Conservation (phyloP, 306 rosid genomes). For the Trichosanthes cucumerina region DNA sequence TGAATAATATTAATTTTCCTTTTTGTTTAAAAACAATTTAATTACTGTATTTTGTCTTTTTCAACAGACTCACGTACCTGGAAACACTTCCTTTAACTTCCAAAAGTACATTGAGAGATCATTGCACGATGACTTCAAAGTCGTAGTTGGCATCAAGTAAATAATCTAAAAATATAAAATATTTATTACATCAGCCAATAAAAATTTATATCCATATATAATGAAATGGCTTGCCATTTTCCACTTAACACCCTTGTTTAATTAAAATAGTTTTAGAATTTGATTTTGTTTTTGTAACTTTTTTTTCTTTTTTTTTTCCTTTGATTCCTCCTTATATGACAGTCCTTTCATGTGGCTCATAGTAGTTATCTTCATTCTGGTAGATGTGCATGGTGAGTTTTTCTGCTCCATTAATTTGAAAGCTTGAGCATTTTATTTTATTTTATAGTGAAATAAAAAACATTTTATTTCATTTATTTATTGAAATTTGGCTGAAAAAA, state of each 20-base stretch:
- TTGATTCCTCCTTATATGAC: neutral
- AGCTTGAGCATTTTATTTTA: neutral
- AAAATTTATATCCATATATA: neutral
- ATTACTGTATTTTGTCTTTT: neutral
- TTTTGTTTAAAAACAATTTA: neutral
- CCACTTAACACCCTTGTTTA: neutral
- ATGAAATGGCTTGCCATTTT: neutral
- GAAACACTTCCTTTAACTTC: slow-evolving; percentile 31
- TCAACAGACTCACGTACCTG: slow-evolving; percentile 37
- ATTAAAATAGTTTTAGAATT: neutral
- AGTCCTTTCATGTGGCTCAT: slow-evolving; percentile 51
- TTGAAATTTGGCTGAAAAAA: neutral
- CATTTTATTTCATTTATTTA: neutral
- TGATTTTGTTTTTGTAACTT: neutral
- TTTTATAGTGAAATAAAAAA: too few species aligned
- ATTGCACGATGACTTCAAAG: slow-evolving; percentile 45
- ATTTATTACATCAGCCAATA: neutral
- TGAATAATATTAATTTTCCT: neutral
- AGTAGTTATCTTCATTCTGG: slow-evolving; percentile 41
- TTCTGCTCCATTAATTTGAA: neutral
- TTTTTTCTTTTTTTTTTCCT: neutral
- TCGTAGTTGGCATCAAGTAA: slow-evolving; percentile 49
- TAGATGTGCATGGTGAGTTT: slow-evolving; percentile 42
- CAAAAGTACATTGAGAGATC: slow-evolving; percentile 43
- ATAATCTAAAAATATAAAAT: neutral